These are phyloP conservation scores for Colletotrichum eremochloae DNA, from an alignment of 2,329 filamentous ascomycete genomes.

Conservation along the genomic window DNA sequence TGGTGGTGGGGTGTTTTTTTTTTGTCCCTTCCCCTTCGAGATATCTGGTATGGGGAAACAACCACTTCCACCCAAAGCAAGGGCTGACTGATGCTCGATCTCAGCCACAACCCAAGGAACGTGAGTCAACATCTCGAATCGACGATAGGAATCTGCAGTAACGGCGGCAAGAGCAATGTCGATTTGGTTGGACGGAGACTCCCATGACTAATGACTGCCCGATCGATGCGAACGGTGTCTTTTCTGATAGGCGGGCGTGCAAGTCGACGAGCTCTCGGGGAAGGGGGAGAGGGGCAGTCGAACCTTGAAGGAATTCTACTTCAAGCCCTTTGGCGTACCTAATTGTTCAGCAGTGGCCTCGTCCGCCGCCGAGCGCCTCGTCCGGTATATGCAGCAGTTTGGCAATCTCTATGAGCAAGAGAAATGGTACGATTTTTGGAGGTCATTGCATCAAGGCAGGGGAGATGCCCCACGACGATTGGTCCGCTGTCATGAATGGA, in stretches of 20 bases:
- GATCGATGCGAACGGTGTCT: not conserved
- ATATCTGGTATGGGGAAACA: slow-evolving; percentile 5
- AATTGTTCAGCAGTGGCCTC: slow-evolving; percentile 24
- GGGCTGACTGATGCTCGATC: not conserved
- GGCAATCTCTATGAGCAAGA: slow-evolving; percentile 42
- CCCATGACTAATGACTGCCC: not conserved
- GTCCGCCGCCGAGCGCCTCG: slow-evolving; percentile 32
- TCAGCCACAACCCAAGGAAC: not conserved
- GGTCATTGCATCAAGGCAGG: slow-evolving; percentile 40
- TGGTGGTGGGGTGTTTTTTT: not conserved
- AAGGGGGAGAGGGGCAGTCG: not conserved
- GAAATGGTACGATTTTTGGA: slow-evolving; percentile 46
- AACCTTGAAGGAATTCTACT: not conserved
- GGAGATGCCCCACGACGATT: slow-evolving; percentile 41
- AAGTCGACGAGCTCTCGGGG: slow-evolving; percentile 5
- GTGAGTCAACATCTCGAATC: slow-evolving; percentile 2
- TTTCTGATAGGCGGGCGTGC: not conserved
- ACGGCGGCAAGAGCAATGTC: not conserved
- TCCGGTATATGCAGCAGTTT: slow-evolving; percentile 11
- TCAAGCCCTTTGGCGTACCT: not conserved
- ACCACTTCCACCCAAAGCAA: not conserved
- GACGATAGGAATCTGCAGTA: not conserved
- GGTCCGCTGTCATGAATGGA: slow-evolving; percentile 43
- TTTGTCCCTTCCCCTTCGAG: not conserved
- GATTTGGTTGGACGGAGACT: not conserved